Base-by-base conservation (phyloP, 768 basidiomycete genomes). In the Trametes gibbosa region DNA sequence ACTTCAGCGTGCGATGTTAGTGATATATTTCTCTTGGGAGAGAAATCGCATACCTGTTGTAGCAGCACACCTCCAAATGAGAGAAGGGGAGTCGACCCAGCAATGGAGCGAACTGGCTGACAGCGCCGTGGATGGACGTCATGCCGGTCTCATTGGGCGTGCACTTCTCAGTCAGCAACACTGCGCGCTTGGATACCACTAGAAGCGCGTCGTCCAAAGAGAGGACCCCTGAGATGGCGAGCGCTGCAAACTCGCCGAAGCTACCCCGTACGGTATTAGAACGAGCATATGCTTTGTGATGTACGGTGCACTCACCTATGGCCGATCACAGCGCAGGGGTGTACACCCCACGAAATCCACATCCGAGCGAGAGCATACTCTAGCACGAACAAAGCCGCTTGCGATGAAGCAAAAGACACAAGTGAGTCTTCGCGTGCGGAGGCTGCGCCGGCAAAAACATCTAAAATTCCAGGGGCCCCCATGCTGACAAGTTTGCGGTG, bases 191-290 rank as follows among this genome's bases (percentile, higher is more conserved):
- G 2, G 83, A 85, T 40, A 90, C 78, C 24, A 90, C 68, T 4
- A 72, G 69, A 14, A 91, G 74, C 3, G 84, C 87, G 16, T 80
- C 81, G 59, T 80, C 73, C 17, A 90, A 71, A 0, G 77, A 75
- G 14, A 91, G 64, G 1, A 87, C 82, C 0, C 76, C 80, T 0
- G 88, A 83, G n/a, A 78, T 72, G 17, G 85, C 84, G 40, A 90
- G 78, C 10, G 86, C 89, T 8, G 83, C 84, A 54, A 88, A 90
- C 74, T 91, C 89, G 40, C 89, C 89, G 17, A 91, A 77, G 69
- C 89, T 91, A 59, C n/a, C n/a, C n/a, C n/a, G n/a, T n/a, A 9
- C 21, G 17, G 37, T 5, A 13, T 8, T 23, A 9, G 21, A 5
- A 2, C 10, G 12, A n/a, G 7, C 9, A 24, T 45, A 1, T 4